These are phyloP conservation scores for Tetrastigma voinierianum DNA, from an alignment of 164 flowering plant genomes.

Conservation along the genomic window DNA sequence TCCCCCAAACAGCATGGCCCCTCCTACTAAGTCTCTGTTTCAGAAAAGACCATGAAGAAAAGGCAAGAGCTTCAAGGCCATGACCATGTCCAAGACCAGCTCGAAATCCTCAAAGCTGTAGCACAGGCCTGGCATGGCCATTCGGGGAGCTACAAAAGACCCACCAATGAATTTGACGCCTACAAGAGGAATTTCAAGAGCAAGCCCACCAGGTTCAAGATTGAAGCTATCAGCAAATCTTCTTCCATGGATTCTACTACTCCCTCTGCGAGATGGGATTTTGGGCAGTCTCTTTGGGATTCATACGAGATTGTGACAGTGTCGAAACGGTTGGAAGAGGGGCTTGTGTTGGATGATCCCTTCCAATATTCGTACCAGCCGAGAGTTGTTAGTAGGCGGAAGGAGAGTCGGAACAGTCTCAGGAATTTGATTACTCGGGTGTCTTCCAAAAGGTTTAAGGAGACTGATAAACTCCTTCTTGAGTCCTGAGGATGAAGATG, in stretches of 20 bases:
- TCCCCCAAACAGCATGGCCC: slow-evolving; percentile 19
- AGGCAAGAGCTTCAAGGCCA: slow-evolving; percentile 17
- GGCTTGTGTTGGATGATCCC: slow-evolving; percentile 42
- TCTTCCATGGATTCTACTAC: background rate
- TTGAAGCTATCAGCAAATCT: slow-evolving; percentile 50
- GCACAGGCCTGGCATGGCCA: slow-evolving; percentile 92
- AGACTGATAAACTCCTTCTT: slow-evolving; percentile 16
- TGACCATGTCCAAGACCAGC: slow-evolving; percentile 32
- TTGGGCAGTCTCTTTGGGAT: slow-evolving; percentile 76
- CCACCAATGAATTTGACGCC: slow-evolving; percentile 60
- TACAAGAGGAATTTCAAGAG: slow-evolving; percentile 33
- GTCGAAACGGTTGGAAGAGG: slow-evolving; percentile 65
- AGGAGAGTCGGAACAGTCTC: slow-evolving; percentile 76
- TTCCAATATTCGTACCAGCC: slow-evolving; percentile 15
- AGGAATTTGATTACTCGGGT: slow-evolving; percentile 51
- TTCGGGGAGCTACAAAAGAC: slow-evolving; percentile 31
- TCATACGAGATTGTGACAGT: slow-evolving; percentile 81
- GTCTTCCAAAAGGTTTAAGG: slow-evolving; percentile 56
- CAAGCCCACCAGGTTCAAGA: slow-evolving; percentile 71
- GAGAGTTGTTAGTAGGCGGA: slow-evolving; percentile 23
- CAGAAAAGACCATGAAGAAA: slow-evolving; percentile 21
- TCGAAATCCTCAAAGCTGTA: slow-evolving; percentile 81
- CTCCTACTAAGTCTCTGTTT: background rate
- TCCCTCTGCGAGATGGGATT: slow-evolving; percentile 52
- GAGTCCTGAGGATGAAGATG: slow-evolving; percentile 5